Percentiles rank a stretch among this genome's conserved stretches.
Conservation (phyloP, 345 rosid species). For the Viola odorata region DNA sequence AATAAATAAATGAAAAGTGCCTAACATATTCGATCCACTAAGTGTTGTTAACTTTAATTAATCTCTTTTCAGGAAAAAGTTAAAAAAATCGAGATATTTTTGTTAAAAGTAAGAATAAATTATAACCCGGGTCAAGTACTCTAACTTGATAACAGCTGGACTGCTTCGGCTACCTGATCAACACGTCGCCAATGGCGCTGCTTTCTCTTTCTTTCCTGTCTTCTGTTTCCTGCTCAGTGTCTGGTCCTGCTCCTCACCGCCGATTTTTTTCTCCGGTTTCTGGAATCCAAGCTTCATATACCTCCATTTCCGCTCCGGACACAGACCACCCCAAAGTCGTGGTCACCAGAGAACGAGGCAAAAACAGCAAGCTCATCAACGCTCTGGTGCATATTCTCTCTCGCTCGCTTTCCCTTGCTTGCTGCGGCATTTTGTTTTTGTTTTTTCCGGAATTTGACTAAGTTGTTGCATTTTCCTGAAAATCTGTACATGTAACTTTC, state of each 20-base stretch:
- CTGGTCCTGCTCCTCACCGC: slow-evolving; percentile 19
- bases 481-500: not conserved
- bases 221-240: slow-evolving; percentile 4
- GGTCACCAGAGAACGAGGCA: slow-evolving; percentile 93
- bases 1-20: too few relatives aligned
- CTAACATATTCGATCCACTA: too few relatives aligned
- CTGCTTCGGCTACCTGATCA: slow-evolving; percentile 9
- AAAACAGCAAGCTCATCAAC: slow-evolving; percentile 67
- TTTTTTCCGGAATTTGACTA: slow-evolving; percentile 3
- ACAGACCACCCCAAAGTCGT: slow-evolving; percentile 58
- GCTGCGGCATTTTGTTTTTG: not conserved
- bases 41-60: too few relatives aligned
- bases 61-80: not conserved
- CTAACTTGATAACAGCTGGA: slow-evolving; percentile 30
- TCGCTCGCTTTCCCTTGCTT: not conserved
- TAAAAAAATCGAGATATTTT: not conserved
- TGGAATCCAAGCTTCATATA: slow-evolving; percentile 17
- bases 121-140: not conserved
- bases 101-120: not conserved
- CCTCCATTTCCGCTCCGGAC: slow-evolving; percentile 16
- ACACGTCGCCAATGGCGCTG: slow-evolving; percentile 34
- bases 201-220: slow-evolving; percentile 18
- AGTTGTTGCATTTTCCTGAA: not conserved
- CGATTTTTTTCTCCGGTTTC: slow-evolving; percentile 10
- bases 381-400: slow-evolving; percentile 50